Conservation (phyloP, 805 yeast genomes). For the Yamadazyma phyllophila region DNA sequence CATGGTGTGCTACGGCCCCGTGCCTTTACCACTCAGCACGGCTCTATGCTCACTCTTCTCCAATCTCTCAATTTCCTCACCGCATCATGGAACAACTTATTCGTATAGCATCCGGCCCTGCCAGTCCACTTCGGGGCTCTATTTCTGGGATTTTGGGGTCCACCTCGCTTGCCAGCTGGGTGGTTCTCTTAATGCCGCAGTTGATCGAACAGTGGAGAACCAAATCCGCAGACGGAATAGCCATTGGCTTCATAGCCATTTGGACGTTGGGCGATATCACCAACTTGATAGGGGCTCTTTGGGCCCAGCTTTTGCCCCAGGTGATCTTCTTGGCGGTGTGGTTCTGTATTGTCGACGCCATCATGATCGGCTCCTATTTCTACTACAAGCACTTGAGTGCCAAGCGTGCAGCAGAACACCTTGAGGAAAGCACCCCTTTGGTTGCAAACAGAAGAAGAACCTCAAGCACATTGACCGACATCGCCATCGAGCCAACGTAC, state of each 20-base stretch:
- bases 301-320: conserved; percentile 70
- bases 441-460: conserved; percentile 39
- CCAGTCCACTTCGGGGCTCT: conserved; percentile 29
- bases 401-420: conserved; percentile 13
- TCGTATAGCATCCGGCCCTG: conserved; percentile 3
- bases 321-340: conserved; percentile 69
- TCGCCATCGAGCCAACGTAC: conserved; percentile 46
- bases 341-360: conserved; percentile 70
- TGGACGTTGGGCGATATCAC: conserved; percentile 75
- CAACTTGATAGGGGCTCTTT: conserved; percentile 63
- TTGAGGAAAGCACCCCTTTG: conserved; percentile 24
- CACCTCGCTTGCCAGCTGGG: conserved; percentile 75
- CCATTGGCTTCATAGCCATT: conserved; percentile 60
- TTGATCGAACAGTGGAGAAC: conserved; percentile 77
- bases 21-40: not conserved
- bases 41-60: not conserved
- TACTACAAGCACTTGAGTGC: conserved; percentile 47
- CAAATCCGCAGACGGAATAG: conserved; percentile 73
- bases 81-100: conserved; percentile 3
- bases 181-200: conserved; percentile 73
- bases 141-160: conserved; percentile 69
- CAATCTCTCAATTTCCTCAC: not conserved
- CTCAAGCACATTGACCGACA: conserved; percentile 51
- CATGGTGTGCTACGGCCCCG: not conserved
- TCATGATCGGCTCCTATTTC: conserved; percentile 55